Base-by-base conservation (phyloP, 1,284 basidiomycete genomes). In the Somion occarium region DNA sequence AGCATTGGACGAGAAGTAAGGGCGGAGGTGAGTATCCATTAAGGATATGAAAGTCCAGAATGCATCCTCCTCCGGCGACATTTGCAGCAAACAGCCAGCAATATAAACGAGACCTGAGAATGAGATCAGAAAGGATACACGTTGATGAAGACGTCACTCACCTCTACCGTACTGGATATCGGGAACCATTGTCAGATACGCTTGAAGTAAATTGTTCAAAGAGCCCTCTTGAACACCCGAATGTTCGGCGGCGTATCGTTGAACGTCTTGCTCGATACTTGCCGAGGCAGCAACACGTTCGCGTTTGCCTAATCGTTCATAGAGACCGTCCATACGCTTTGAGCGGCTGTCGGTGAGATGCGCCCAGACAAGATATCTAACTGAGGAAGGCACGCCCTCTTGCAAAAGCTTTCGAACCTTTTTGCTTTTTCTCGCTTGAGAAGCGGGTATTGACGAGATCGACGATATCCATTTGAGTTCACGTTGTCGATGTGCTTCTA, bases 11-110 rank as follows among this genome's bases (percentile, higher is more conserved):
- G 85, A 80, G 65, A 91, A 96, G 67, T 94, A 94, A 2, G 87
- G 78, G 24, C 88, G 85, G 5, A 93, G 73, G 53, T 88, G 80
- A 4, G 82, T 78, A 56, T 91, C 86, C 88, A 91, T 91, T 56
- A 91, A 70, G 1, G 87, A 88, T 7, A 91, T 78, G 60, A 97
- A 88, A 2, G 91, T 92, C 92, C 91, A 97, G 64, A 98, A 98
- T 0, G 91, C 89, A 56, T 96, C 91, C 66, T 97, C 93, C 54
- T 93, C 89, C 0, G 88, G 91, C 1, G 90, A 84, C 53, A 93
- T 85, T 24, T 91, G 73, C 0, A 97, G 69, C 23, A 96, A 70
- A 50, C 91, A 83, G 0, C 89, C 92, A 9, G 85, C 84, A 46
- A 97, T 80, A 15, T 83, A 70, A 2, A 85, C 82, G 53, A 97